Percentiles rank a stretch among this genome's conserved stretches.
These are phyloP conservation scores for Leccinum pachyderme DNA, from an alignment of 1,284 basidiomycete genomes.

Conservation along the genomic window DNA sequence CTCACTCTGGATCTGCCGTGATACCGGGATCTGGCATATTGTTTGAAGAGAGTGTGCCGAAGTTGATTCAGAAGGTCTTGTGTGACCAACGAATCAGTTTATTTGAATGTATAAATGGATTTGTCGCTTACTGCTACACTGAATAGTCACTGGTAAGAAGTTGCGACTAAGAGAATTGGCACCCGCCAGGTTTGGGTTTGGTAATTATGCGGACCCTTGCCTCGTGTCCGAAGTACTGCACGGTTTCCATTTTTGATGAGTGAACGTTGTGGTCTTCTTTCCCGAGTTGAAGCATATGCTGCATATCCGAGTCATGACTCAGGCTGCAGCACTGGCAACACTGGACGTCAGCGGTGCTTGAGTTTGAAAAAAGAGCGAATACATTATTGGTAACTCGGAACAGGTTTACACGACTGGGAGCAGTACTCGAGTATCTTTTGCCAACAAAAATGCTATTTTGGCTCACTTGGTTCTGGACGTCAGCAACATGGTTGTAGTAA, in stretches of 20 bases:
- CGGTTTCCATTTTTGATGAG: neutral
- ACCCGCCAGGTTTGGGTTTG: neutral
- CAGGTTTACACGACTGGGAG: no score
- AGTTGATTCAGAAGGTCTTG: neutral
- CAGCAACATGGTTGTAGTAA: constrained; percentile 2
- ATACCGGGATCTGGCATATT: neutral
- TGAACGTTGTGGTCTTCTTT: neutral
- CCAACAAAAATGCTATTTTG: neutral
- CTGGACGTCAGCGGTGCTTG: no score
- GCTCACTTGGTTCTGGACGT: neutral
- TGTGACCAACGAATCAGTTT: neutral
- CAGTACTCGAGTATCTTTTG: neutral
- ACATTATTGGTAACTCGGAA: neutral
- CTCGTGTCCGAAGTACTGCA: constrained; percentile 16
- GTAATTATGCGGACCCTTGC: constrained; percentile 9
- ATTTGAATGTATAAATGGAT: neutral
- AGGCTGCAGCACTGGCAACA: no score
- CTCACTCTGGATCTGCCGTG: neutral
- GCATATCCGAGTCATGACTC: no score
- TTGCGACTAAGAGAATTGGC: neutral
- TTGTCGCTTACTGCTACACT: neutral
- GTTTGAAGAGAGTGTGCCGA: neutral
- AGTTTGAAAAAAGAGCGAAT: neutral
- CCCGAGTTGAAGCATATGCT: no score
- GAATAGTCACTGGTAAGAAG: neutral